A percentile compares a stretch with the other conserved stretches of the same genome.
These are phyloP conservation scores for Nitzschia sp. DNA, from an alignment of 108 stramenopile species.

Conservation along the genomic window DNA sequence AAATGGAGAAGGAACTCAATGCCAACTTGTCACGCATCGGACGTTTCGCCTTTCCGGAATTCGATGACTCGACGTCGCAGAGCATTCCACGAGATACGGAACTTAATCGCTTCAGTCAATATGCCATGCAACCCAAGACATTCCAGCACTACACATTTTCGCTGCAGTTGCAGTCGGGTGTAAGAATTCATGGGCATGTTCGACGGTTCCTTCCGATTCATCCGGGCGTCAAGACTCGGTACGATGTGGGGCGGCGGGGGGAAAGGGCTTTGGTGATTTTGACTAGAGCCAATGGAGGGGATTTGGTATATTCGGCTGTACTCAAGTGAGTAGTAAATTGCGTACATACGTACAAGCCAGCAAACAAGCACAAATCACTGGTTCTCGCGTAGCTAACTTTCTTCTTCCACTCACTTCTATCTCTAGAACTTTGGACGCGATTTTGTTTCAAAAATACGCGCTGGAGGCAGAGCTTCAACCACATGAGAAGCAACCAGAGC, in stretches of 20 bases:
- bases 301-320: slow-evolving; percentile 67
- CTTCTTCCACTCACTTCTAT: not conserved
- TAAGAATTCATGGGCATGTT: slow-evolving; percentile 78
- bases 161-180: slow-evolving; percentile 56
- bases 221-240: slow-evolving; percentile 40
- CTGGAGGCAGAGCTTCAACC: slow-evolving; percentile 17
- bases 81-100: slow-evolving; percentile 22
- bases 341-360: not conserved
- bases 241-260: slow-evolving; percentile 80
- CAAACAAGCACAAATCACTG: no score
- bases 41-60: slow-evolving; percentile 80
- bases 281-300: slow-evolving; percentile 72
- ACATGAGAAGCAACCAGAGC: slow-evolving; percentile 34
- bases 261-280: slow-evolving; percentile 80
- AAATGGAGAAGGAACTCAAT: slow-evolving; percentile 44
- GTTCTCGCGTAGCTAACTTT: no score
- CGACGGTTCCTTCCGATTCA: slow-evolving; percentile 71
- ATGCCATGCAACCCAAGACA: slow-evolving; percentile 58
- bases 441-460: slow-evolving; percentile 34
- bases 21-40: slow-evolving; percentile 50
- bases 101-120: slow-evolving; percentile 65
- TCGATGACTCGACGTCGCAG: slow-evolving; percentile 42
- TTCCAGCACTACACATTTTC: slow-evolving; percentile 77
- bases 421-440: slow-evolving; percentile 51
- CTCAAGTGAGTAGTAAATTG: slow-evolving; percentile 53